These are phyloP conservation scores for Acacia melanoxylon DNA, from an alignment of 306 rosid species.

Conservation along the genomic window DNA sequence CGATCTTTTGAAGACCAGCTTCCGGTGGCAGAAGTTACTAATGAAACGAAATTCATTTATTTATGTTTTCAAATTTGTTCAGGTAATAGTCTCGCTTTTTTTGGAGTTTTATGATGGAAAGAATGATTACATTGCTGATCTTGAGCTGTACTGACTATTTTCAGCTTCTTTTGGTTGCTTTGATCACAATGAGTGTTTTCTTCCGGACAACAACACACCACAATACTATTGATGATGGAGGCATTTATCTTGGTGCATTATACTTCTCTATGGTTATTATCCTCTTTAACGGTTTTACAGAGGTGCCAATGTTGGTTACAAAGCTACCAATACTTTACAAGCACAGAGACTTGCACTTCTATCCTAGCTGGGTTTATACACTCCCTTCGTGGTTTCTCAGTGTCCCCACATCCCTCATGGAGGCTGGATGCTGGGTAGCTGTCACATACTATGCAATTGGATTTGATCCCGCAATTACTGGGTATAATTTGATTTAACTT, in stretches of 20 bases:
- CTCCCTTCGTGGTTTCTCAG: slow-evolving; percentile 94
- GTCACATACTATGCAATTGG: slow-evolving; percentile 90
- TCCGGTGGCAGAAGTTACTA: slow-evolving; percentile 78
- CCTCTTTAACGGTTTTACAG: slow-evolving; percentile 97
- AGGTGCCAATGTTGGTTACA: slow-evolving; percentile 95
- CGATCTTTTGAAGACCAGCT: slow-evolving; percentile 82
- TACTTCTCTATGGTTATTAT: slow-evolving; percentile 94
- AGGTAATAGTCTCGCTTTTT: slow-evolving; percentile 49
- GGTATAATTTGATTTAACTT: slow-evolving; percentile 41
- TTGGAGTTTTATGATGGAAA: background rate
- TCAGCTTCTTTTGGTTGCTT: slow-evolving; percentile 88
- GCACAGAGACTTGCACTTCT: slow-evolving; percentile 95
- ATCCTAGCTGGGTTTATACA: slow-evolving; percentile 97
- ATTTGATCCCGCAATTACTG: slow-evolving; percentile 82
- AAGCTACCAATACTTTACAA: slow-evolving; percentile 97
- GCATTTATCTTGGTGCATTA: slow-evolving; percentile 83
- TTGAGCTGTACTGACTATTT: slow-evolving; percentile 35
- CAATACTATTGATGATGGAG: slow-evolving; percentile 82
- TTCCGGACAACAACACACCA: slow-evolving; percentile 91
- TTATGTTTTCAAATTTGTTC: slow-evolving; percentile 89
- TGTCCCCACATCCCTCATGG: slow-evolving; percentile 80
- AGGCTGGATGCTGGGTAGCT: slow-evolving; percentile 94
- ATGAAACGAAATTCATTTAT: slow-evolving; percentile 94
- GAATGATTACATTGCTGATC: slow-evolving; percentile 35
- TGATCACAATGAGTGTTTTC: slow-evolving; percentile 96